phyloP scores from a whole-genome alignment of 306 rosid genomes.

The Trifolium subterraneum region DNA sequence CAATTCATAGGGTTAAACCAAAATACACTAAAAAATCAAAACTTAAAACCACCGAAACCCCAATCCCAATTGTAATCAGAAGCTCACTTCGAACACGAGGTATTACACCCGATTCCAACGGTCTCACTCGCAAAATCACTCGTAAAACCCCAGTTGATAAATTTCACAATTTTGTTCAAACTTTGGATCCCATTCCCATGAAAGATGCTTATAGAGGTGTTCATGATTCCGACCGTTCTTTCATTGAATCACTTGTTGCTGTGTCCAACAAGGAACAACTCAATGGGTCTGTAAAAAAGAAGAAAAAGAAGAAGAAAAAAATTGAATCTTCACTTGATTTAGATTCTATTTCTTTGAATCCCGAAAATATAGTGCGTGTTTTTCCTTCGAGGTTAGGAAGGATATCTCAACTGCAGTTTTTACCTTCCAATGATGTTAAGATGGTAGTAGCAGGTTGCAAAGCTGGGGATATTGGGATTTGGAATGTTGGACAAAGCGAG shows the following conservation, averaged over 20 bases:
- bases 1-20: conserved; percentile 37
- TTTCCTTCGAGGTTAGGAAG: conserved; percentile 52
- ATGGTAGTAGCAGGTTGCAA: conserved; percentile 70
- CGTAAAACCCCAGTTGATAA: not conserved
- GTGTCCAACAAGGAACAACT: conserved; percentile 44
- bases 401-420: conserved; percentile 57
- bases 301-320: not conserved
- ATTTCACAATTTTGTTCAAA: not conserved
- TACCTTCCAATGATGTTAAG: conserved; percentile 62
- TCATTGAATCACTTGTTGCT: conserved; percentile 52
- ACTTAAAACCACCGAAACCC: conserved; percentile 58
- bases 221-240: conserved; percentile 40
- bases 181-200: conserved; percentile 60
- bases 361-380: conserved; percentile 65
- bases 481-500: conserved; percentile 59
- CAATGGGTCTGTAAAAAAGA: not conserved
- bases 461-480: conserved; percentile 78
- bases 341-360: conserved; percentile 60
- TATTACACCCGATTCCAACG: conserved; percentile 10
- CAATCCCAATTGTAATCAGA: conserved; percentile 61
- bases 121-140: not conserved
- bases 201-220: conserved; percentile 48
- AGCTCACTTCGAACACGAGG: conserved; percentile 79
- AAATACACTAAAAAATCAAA: conserved; percentile 52
- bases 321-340: conserved; percentile 38